Evolutionary conservation across 768 basidiomycete genomes (phyloP).

Genomic region (Tephrocybe sp.): DNA sequence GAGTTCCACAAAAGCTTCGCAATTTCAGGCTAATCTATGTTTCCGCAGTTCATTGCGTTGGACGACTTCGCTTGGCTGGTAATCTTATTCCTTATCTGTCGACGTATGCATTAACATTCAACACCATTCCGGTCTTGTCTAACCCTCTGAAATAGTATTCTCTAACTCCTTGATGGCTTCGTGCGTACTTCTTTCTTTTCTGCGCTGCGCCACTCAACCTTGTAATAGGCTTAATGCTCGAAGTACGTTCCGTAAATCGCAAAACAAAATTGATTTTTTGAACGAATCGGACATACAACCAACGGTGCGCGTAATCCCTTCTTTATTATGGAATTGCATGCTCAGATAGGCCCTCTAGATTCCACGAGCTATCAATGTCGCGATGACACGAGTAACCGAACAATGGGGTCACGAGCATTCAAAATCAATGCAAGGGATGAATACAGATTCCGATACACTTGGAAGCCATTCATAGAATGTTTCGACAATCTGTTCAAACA

Average conservation of each 20-base stretch:
- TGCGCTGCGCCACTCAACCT: background rate
- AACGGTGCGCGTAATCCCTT: no score
- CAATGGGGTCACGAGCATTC: no score
- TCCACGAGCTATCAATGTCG: no score
- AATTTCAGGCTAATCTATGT: background rate
- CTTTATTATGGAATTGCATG: no score
- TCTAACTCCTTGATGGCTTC: conserved; percentile 13
- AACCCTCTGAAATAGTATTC: conserved; percentile 4
- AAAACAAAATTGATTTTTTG: no score
- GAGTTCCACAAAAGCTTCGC: background rate
- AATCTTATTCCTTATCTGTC: conserved; percentile 6
- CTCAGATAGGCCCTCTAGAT: no score
- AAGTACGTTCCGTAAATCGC: conserved; percentile 1
- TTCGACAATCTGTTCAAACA: no score
- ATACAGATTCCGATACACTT: no score
- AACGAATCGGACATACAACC: no score
- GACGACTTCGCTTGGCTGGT: conserved; percentile 3
- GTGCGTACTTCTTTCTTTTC: background rate
- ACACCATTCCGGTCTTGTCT: background rate
- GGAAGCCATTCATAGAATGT: no score
- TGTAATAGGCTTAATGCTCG: conserved; percentile 10
- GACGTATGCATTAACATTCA: background rate
- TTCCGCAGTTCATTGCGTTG: background rate
- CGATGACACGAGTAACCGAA: no score
- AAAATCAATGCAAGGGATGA: no score